A percentile compares a stretch with the other conserved stretches of the same genome.
Evolutionary conservation across 2,329 filamentous ascomycete species (phyloP).

Genomic region (Botryotinia calthae): DNA sequence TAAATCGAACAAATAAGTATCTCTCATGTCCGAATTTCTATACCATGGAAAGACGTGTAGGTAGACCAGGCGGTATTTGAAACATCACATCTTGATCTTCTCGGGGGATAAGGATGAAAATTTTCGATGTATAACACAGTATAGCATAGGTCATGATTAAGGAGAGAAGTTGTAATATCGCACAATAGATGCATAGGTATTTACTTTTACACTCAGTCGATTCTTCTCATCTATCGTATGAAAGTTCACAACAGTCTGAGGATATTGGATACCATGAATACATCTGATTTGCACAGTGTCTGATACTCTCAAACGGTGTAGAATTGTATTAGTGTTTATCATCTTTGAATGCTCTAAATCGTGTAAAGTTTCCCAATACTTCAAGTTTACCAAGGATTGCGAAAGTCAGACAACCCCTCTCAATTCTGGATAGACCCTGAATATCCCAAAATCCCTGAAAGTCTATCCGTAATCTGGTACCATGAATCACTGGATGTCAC

Average conservation of each 20-base stretch:
- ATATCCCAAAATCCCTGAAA: background rate
- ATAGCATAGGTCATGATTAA: fast-evolving
- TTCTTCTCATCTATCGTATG: background rate
- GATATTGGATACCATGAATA: background rate
- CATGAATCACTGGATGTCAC: too few species aligned
- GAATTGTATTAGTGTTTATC: too few species aligned
- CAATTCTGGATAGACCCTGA: background rate
- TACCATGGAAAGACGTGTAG: background rate
- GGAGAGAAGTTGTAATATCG: too few species aligned
- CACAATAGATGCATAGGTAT: background rate
- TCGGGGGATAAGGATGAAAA: background rate
- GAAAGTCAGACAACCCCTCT: background rate
- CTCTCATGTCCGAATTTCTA: background rate
- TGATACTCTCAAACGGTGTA: too few species aligned
- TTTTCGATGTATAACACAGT: background rate
- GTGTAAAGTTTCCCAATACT: background rate
- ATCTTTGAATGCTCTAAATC: too few species aligned
- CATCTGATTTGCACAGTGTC: background rate
- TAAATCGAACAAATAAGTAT: background rate
- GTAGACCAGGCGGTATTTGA: fast-evolving
- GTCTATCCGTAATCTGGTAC: too few species aligned
- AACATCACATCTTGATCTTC: background rate
- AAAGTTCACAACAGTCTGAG: background rate
- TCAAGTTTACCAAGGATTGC: fast-evolving
- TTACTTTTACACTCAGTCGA: background rate